These are phyloP conservation scores for Suillus americanus DNA, from an alignment of 768 basidiomycete genomes.

Conservation along the genomic window DNA sequence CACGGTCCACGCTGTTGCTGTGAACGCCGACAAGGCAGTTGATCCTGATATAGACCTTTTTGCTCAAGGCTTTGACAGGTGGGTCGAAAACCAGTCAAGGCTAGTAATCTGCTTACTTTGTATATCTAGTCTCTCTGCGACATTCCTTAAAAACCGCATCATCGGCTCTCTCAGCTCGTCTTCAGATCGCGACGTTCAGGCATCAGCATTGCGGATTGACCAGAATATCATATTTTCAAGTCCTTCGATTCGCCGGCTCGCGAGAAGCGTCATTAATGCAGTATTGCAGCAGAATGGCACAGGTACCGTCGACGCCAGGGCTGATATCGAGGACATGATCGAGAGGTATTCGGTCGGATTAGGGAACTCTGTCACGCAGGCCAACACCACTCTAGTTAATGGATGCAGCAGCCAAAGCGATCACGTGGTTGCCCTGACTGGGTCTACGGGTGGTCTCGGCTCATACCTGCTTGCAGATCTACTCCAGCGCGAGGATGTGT, in stretches of 20 bases:
- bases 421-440: slow-evolving; percentile 37
- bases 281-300: slow-evolving; percentile 3
- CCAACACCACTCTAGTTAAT: slow-evolving; percentile 3
- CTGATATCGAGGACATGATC: slow-evolving; percentile 38
- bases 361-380: slow-evolving; percentile 12
- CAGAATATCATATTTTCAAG: slow-evolving; percentile 36
- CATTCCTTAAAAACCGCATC: slow-evolving; percentile 26
- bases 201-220: slow-evolving; percentile 25
- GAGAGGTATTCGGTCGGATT: slow-evolving; percentile 35
- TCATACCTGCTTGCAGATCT: slow-evolving; percentile 34
- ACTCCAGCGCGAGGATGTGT: slow-evolving; percentile 20
- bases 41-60: slow-evolving; percentile 26
- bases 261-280: slow-evolving; percentile 19
- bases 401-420: slow-evolving; percentile 3
- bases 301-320: slow-evolving; percentile 10
- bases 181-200: slow-evolving; percentile 25
- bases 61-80: slow-evolving; percentile 40
- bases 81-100: neutral
- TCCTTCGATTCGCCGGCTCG: slow-evolving; percentile 40
- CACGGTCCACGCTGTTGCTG: slow-evolving; percentile 19
- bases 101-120: neutral
- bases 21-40: slow-evolving; percentile 9
- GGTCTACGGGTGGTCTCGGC: slow-evolving; percentile 42
- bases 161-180: slow-evolving; percentile 30
- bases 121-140: slow-evolving; percentile 26